A percentile compares a stretch with the other conserved stretches of the same genome.
Conservation (phyloP, 2,329 filamentous ascomycete species). For the Cytospora paraplurivora region DNA sequence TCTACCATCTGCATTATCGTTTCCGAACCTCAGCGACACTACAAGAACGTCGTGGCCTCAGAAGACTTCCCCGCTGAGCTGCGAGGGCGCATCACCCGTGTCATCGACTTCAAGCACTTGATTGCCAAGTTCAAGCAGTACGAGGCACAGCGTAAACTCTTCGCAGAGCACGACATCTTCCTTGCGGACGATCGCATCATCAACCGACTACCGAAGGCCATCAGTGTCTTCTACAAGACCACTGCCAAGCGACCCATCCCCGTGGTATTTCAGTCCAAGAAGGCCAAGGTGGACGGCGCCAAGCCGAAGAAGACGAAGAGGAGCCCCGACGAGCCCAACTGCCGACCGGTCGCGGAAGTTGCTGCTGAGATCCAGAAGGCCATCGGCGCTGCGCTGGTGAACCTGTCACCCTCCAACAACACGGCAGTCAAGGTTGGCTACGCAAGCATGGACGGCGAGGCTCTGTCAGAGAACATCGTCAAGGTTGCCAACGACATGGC, state of each 20-base stretch:
- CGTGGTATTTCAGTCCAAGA: slow-evolving; percentile 60
- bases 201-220: slow-evolving; percentile 69
- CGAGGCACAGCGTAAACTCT: slow-evolving; percentile 82
- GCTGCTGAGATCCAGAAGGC: slow-evolving; percentile 82
- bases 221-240: slow-evolving; percentile 90
- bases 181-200: slow-evolving; percentile 87
- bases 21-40: slow-evolving; percentile 76
- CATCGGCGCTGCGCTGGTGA: slow-evolving; percentile 74
- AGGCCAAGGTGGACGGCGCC: slow-evolving; percentile 62
- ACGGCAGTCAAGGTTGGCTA: slow-evolving; percentile 80
- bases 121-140: slow-evolving; percentile 82
- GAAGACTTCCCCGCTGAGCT: slow-evolving; percentile 70
- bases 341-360: slow-evolving; percentile 64
- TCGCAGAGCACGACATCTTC: slow-evolving; percentile 88
- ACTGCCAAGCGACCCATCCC: slow-evolving; percentile 86
- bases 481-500: slow-evolving; percentile 70
- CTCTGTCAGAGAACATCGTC: slow-evolving; percentile 79
- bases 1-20: slow-evolving; percentile 84
- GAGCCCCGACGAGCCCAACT: slow-evolving; percentile 43
- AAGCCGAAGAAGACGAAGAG: slow-evolving; percentile 59
- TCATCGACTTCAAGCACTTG: slow-evolving; percentile 83
- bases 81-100: slow-evolving; percentile 67
- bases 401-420: slow-evolving; percentile 76
- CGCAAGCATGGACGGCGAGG: slow-evolving; percentile 71
- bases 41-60: slow-evolving; percentile 84